Evolutionary conservation across 2,329 filamentous ascomycete genomes (phyloP).

Genomic region (Exophiala viscosa): DNA sequence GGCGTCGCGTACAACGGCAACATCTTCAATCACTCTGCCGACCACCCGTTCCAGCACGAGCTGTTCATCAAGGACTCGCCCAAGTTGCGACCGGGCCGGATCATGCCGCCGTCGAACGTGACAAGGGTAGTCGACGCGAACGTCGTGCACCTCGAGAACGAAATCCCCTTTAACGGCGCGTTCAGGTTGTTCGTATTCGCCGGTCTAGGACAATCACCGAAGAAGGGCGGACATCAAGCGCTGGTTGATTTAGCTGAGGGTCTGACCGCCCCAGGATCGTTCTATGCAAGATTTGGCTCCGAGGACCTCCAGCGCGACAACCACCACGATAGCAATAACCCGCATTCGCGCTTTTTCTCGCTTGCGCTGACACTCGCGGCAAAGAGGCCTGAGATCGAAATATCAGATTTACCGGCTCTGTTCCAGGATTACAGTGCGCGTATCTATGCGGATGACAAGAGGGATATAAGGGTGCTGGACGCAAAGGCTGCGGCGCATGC

Average conservation of each 20-base stretch:
- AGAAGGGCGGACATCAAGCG: conserved; percentile 45
- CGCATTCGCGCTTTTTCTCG: conserved; percentile 78
- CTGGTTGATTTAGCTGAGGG: conserved; percentile 66
- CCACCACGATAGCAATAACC: conserved; percentile 78
- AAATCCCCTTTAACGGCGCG: conserved; percentile 81
- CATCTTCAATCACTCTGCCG: conserved; percentile 73
- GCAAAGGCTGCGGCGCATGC: conserved; percentile 73
- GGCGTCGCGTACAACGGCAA: conserved; percentile 83
- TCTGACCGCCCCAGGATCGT: conserved; percentile 64
- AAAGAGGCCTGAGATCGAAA: conserved; percentile 66
- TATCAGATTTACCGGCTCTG: conserved; percentile 65
- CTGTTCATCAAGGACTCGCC: conserved; percentile 61
- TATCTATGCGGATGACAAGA: conserved; percentile 80
- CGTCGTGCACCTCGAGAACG: conserved; percentile 83
- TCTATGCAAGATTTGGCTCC: conserved; percentile 57
- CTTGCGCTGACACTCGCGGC: conserved; percentile 72
- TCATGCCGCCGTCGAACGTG: conserved; percentile 74
- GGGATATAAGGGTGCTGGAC: conserved; percentile 65
- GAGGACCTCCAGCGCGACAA: conserved; percentile 56
- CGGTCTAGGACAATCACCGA: conserved; percentile 60
- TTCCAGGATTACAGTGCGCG: conserved; percentile 75
- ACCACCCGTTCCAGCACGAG: conserved; percentile 65
- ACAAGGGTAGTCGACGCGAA: conserved; percentile 87
- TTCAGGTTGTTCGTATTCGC: conserved; percentile 84
- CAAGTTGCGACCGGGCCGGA: conserved; percentile 68